Base-by-base conservation (phyloP, 1,284 basidiomycete genomes). In the Inonotus obliquus region DNA sequence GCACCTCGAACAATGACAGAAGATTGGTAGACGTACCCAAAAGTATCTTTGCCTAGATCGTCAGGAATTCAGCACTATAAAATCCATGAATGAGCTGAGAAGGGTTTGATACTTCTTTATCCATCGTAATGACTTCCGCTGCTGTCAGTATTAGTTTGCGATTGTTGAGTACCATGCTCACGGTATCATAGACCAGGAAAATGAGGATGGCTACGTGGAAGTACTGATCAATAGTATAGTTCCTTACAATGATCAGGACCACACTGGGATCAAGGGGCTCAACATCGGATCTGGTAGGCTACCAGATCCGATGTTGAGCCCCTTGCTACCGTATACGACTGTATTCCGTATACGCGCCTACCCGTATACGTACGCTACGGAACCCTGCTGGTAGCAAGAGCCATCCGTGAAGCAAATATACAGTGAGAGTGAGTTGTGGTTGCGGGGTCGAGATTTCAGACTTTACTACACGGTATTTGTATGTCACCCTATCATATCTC, bases 11-110 rank as follows among this genome's bases (percentile, higher is more conserved):
- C 13, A 35, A 23, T 11, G 25, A 35, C 14, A 35, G 25, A n/a
- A 27, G 27, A 10, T 4, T 27, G 5, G 21, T 10, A 49, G 17
- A 5, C 47, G 4, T 17, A 59, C 57, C 57, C 57, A 59, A 19
- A 59, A 59, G 23, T 51, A 59, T 29, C 51, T 59, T n/a, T 14
- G 48, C 45, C 57, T 59, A 21, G n/a, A 49, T 14, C 1, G 6
- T 25, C 9, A 41, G 27, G 23, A 9, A 23, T 9, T 32, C 32
- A 19, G 14, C 14, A 11, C 1, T 11, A 48, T 48, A 19, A 19
- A 9, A 4, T 13, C 23, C 17, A 9, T 23, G 5, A 4, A 25
- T 9, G 6, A 17, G 10, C 17, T 6, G 25, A 49, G 13, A 23
- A 25, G 23, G 9, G 4, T 4, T 32, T 9, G 1, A 19, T 41